Evolutionary conservation across 805 yeast species (phyloP).

Genomic region (Priceomyces medius): DNA sequence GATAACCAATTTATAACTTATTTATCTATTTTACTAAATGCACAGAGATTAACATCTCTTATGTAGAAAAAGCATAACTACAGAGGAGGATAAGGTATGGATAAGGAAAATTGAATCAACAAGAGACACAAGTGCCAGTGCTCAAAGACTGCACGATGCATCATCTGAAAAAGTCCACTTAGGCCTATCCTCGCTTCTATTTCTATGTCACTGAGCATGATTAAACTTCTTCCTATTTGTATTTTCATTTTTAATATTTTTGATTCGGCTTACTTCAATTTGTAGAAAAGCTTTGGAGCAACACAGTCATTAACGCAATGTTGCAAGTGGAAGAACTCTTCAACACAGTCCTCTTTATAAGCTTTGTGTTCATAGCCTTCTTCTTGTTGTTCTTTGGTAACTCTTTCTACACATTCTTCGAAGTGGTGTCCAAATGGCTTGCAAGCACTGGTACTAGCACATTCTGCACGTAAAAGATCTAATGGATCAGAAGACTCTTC

Average conservation of each 20-base stretch:
- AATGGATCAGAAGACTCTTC: conserved; percentile 58
- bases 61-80: conserved; percentile 2
- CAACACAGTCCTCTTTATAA: conserved; percentile 96
- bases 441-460: conserved; percentile 66
- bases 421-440: conserved; percentile 80
- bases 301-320: conserved; percentile 91
- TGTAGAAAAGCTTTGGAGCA: conserved; percentile 85
- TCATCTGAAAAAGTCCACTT: neutral
- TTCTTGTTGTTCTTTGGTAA: conserved; percentile 81
- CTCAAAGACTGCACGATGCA: neutral
- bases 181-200: conserved; percentile 1
- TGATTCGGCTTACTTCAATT: conserved; percentile 60
- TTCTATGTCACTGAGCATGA: conserved; percentile 6
- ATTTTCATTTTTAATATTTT: conserved; percentile 43
- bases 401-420: conserved; percentile 94
- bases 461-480: conserved; percentile 49
- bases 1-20: conserved; percentile 2
- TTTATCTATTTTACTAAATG: conserved; percentile 10
- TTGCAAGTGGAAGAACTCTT: conserved; percentile 95
- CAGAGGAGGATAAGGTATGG: neutral
- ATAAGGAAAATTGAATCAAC: neutral
- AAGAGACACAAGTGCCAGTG: neutral
- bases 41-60: conserved; percentile 7
- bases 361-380: conserved; percentile 75
- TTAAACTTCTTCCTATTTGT: neutral